A percentile compares a stretch with the other conserved stretches of the same genome.
These are phyloP conservation scores for Mortierella antarctica DNA, from an alignment of 192 early-diverging fungal genomes.

Conservation along the genomic window DNA sequence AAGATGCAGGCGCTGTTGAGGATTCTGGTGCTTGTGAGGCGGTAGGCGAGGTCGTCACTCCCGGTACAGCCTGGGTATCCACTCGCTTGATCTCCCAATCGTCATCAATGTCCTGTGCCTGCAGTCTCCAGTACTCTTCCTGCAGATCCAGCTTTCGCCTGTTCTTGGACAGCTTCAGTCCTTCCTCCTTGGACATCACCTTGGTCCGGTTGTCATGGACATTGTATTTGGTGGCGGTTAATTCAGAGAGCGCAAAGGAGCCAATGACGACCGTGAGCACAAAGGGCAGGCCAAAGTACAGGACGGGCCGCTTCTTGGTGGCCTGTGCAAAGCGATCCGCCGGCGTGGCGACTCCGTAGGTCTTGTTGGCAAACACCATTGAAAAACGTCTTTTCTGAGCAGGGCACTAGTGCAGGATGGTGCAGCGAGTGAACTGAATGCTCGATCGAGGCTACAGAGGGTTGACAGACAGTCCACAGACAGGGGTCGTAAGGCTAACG, in stretches of 20 bases:
- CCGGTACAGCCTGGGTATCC: constrained; percentile 14
- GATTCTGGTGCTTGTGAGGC: neutral
- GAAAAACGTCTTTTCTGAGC: neutral
- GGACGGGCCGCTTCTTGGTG: constrained; percentile 61
- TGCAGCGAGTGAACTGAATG: too few species aligned
- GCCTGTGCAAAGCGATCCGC: constrained; percentile 25
- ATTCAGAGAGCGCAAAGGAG: constrained; percentile 74
- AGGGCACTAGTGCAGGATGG: too few species aligned
- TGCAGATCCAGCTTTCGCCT: constrained; percentile 73
- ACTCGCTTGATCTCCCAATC: constrained; percentile 56
- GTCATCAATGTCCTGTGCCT: constrained; percentile 46
- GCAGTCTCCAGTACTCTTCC: constrained; percentile 74
- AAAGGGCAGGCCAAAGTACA: constrained; percentile 78
- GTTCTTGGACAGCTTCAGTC: constrained; percentile 60
- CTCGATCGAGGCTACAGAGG: too few species aligned
- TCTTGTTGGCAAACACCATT: constrained; percentile 49
- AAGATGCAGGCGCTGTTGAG: neutral
- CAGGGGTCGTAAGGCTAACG: too few species aligned
- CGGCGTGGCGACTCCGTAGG: constrained; percentile 32
- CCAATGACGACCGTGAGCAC: constrained; percentile 74
- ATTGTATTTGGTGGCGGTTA: constrained; percentile 84
- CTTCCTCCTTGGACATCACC: constrained; percentile 66
- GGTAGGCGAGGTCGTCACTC: constrained; percentile 38
- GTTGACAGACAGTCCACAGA: too few species aligned
- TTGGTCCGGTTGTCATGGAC: constrained; percentile 70